A percentile compares a stretch with the other conserved stretches of the same genome.
Conservation (phyloP, 331 rosid species). For the Rhamnella rubrinervis region DNA sequence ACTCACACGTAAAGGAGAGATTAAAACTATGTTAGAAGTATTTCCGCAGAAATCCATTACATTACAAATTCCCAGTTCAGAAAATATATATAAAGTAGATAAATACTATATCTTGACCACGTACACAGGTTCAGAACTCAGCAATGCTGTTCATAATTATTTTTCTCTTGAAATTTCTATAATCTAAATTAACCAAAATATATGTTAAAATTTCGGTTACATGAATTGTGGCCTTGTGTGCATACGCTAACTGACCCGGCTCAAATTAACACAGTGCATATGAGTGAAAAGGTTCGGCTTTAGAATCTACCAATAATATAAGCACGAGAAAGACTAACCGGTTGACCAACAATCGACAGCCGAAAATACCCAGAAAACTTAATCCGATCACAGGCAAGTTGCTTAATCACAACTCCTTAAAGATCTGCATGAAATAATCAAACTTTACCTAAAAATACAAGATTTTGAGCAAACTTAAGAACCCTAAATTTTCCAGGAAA, state of each 20-base stretch:
- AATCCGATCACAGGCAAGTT: conserved; percentile 31
- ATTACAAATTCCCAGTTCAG: not conserved
- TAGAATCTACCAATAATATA: not conserved
- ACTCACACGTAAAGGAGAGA: not conserved
- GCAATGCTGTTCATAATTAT: not conserved
- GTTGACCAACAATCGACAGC: conserved; percentile 4
- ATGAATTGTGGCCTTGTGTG: not conserved
- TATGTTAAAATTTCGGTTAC: not conserved
- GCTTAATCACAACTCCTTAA: conserved; percentile 33
- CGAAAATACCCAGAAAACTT: conserved; percentile 17
- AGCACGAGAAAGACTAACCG: conserved; percentile 19
- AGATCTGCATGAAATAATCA: conserved; percentile 37
- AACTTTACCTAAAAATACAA: conserved; percentile 4
- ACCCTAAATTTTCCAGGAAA: conserved; percentile 12
- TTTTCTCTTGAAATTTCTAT: not conserved
- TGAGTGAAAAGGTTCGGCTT: not conserved
- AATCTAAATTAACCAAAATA: no score
- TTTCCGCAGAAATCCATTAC: no score
- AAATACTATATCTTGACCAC: not conserved
- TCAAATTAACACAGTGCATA: not conserved
- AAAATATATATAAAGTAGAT: not conserved
- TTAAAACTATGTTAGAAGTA: not conserved
- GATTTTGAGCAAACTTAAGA: conserved; percentile 15
- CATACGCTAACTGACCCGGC: no score
- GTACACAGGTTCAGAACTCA: not conserved